Evolutionary conservation across 176 grass and related monocot species (phyloP).

Genomic region (Rhipidocladum racemiflorum): DNA sequence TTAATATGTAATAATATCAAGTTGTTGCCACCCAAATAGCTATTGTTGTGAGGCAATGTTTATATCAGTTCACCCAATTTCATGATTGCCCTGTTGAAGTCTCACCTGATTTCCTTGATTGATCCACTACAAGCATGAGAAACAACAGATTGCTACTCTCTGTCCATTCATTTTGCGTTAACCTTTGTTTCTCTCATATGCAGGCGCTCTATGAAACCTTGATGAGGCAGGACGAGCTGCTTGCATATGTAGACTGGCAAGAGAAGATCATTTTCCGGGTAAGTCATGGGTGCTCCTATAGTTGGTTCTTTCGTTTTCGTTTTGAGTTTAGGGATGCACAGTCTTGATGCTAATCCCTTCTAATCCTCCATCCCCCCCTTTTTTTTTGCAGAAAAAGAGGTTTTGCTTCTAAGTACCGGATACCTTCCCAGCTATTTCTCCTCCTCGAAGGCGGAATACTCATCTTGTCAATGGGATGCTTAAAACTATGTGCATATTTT

Average conservation of each 20-base stretch:
- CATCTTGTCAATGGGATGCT: background rate
- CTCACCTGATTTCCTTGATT: background rate
- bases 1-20: constrained; percentile 1
- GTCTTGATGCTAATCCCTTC: background rate
- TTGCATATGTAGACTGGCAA: constrained; percentile 71
- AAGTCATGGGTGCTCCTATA: constrained; percentile 8
- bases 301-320: constrained; percentile 13
- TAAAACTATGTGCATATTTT: background rate
- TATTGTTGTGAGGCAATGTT: constrained; percentile 4
- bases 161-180: background rate
- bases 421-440: background rate
- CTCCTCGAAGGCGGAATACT: background rate
- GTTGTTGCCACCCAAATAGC: no score
- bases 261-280: constrained; percentile 51
- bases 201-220: constrained; percentile 69
- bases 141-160: background rate
- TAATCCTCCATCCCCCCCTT: background rate
- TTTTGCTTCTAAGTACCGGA: constrained; percentile 43
- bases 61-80: background rate
- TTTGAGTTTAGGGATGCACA: background rate
- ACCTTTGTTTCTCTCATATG: constrained; percentile 20
- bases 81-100: background rate
- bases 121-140: background rate
- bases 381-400: constrained; percentile 49
- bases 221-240: constrained; percentile 82